Percentiles rank a stretch among this genome's conserved stretches.
These are phyloP conservation scores for Ceratopteris richardii DNA, from an alignment of 75 land plant genomes.

Conservation along the genomic window DNA sequence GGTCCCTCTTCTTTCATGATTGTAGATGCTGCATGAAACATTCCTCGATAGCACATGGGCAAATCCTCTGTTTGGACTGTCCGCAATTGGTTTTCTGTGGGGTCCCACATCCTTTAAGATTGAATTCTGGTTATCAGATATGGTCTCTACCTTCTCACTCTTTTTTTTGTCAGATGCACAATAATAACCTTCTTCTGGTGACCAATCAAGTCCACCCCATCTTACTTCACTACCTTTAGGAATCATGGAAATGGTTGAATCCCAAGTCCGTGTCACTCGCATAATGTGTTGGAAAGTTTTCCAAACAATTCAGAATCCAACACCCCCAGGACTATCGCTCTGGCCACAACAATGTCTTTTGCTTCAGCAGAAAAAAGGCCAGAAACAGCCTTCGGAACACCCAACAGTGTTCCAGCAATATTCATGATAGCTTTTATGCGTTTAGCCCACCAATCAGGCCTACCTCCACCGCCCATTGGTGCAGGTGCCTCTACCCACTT, in stretches of 20 bases:
- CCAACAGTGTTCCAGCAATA: slow-evolving; percentile 86
- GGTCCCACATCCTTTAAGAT: no score
- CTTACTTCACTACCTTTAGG: slow-evolving; percentile 73
- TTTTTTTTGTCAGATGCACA: slow-evolving; percentile 26
- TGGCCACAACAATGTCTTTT: slow-evolving; percentile 90
- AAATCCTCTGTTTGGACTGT: no score
- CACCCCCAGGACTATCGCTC: slow-evolving; percentile 72
- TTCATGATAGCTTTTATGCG: slow-evolving; percentile 84
- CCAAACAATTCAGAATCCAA: slow-evolving; percentile 58
- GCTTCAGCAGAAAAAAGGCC: slow-evolving; percentile 94
- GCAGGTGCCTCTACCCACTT: slow-evolving; percentile 98
- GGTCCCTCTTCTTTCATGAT: no score
- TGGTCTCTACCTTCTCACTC: not conserved
- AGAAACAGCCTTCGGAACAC: slow-evolving; percentile 84
- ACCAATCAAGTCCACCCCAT: slow-evolving; percentile 71
- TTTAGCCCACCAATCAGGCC: slow-evolving; percentile 77
- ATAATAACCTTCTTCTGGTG: slow-evolving; percentile 59
- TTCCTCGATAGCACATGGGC: no score
- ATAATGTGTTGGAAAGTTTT: slow-evolving; percentile 55
- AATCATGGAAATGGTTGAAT: slow-evolving; percentile 62
- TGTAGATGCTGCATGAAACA: no score
- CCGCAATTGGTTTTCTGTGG: no score
- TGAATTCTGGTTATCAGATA: not conserved
- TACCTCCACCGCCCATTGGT: slow-evolving; percentile 96
- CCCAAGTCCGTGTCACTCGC: slow-evolving; percentile 73